Percentiles rank a stretch among this genome's conserved stretches.
Conservation (phyloP, 2,329 filamentous ascomycete species). For the Fusarium penzigii region DNA sequence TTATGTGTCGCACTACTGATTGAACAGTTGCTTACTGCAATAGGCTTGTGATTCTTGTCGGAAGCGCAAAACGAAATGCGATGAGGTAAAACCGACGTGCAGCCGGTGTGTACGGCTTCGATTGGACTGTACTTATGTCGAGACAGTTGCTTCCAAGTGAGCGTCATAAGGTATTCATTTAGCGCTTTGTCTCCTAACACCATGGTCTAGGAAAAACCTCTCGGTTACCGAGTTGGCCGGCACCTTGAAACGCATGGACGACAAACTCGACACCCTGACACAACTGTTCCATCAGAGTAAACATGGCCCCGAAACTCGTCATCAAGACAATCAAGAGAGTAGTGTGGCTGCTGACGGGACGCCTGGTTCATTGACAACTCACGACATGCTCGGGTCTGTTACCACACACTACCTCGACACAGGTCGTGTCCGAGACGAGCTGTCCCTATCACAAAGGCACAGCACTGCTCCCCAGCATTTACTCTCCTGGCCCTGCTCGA, state of each 20-base stretch:
- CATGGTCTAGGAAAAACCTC: constrained; percentile 4
- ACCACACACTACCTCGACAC: constrained; percentile 1
- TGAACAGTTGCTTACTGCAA: too few species aligned
- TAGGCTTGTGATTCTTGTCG: constrained; percentile 19
- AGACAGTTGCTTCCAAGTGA: constrained; percentile 13
- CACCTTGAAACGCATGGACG: constrained; percentile 10
- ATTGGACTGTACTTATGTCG: constrained; percentile 13
- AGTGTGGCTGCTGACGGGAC: background rate
- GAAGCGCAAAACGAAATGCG: constrained; percentile 18
- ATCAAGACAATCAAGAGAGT: too few species aligned
- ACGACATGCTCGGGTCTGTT: background rate
- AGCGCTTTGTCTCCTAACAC: background rate
- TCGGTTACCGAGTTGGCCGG: constrained; percentile 8
- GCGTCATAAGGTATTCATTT: background rate
- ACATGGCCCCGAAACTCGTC: too few species aligned
- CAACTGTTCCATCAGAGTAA: background rate
- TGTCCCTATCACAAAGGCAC: constrained; percentile 10
- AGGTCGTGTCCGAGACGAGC: constrained; percentile 5
- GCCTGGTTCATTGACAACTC: background rate
- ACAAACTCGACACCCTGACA: constrained; percentile 9
- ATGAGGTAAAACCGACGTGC: constrained; percentile 15
- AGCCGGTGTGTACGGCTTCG: constrained; percentile 10
- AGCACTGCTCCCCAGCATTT: constrained; percentile 15
- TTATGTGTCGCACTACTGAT: too few species aligned
- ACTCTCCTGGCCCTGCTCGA: constrained; percentile 14